A percentile compares a stretch with the other conserved stretches of the same genome.
phyloP scores from a whole-genome alignment of 192 early-diverging fungal species.

The Coemansia sp. region DNA sequence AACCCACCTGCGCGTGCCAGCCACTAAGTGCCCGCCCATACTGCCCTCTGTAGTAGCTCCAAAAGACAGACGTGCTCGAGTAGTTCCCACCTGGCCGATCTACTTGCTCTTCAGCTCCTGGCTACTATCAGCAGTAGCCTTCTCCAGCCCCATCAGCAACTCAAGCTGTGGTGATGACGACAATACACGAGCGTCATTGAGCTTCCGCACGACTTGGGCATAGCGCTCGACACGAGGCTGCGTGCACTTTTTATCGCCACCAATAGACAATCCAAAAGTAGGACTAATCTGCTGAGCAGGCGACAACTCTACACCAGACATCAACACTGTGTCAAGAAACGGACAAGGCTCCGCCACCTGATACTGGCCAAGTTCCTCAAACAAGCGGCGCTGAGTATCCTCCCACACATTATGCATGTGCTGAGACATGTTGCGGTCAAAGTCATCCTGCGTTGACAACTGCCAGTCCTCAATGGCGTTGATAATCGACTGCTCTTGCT shows the following conservation, averaged over 20 bases:
- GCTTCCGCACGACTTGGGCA: conserved; percentile 31
- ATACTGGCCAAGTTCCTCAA: conserved; percentile 82
- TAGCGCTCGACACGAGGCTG: conserved; percentile 48
- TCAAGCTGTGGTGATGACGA: conserved; percentile 18
- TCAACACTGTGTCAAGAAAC: not conserved
- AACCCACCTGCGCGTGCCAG: conserved; percentile 30
- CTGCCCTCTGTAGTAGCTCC: not conserved
- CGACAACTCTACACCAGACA: too few species aligned
- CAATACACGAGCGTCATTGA: conserved; percentile 38
- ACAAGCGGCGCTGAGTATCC: conserved; percentile 67
- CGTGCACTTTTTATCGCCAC: not conserved
- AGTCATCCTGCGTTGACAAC: conserved; percentile 66
- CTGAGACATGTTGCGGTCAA: conserved; percentile 62
- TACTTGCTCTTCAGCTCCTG: conserved; percentile 50
- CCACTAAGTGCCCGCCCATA: not conserved
- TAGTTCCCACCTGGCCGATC: conserved; percentile 41
- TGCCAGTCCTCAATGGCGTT: conserved; percentile 72
- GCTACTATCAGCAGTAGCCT: conserved; percentile 39
- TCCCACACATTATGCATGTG: conserved; percentile 73
- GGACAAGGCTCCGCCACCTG: conserved; percentile 19
- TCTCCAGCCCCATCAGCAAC: conserved; percentile 32
- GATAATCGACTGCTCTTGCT: conserved; percentile 77
- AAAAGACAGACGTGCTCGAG: conserved; percentile 10
- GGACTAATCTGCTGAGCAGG: not conserved
- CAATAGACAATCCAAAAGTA: conserved; percentile 19